Percentiles rank a stretch among this genome's conserved stretches.
phyloP scores from a whole-genome alignment of 148 eudicot genomes.

The Silene conica region DNA sequence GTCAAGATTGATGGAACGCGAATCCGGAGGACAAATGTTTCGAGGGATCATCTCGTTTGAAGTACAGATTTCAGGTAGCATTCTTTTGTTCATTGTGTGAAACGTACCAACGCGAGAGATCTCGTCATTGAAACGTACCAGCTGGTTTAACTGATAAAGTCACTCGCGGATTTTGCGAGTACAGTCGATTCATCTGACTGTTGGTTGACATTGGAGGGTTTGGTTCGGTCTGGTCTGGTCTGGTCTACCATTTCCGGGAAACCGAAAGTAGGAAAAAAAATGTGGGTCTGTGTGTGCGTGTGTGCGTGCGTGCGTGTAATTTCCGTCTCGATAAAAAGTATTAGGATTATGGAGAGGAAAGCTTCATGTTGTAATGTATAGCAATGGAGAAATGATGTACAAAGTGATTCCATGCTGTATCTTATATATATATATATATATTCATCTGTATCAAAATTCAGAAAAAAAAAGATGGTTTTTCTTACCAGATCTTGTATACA shows the following conservation, averaged over 20 bases:
- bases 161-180: slow-evolving; percentile 11
- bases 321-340: slow-evolving; percentile 19
- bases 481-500: not conserved
- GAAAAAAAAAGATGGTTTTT: slow-evolving; percentile 2
- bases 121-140: not conserved
- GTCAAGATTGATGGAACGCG: slow-evolving; percentile 46
- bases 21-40: slow-evolving; percentile 18
- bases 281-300: slow-evolving; percentile 9
- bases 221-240: no score
- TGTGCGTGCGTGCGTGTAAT: not conserved
- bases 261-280: not conserved
- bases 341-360: slow-evolving; percentile 23
- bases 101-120: no score
- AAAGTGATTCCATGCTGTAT: not conserved
- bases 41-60: slow-evolving; percentile 41
- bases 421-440: not conserved
- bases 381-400: not conserved
- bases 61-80: not conserved
- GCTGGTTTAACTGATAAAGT: slow-evolving; percentile 6
- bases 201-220: slow-evolving; percentile 4
- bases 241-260: not conserved
- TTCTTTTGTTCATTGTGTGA: no score
- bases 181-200: not conserved
- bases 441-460: not conserved
- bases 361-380: not conserved